A percentile compares a stretch with the other conserved stretches of the same genome.
phyloP scores from a whole-genome alignment of 2,329 filamentous ascomycete species.

The Neonectria coccinea region DNA sequence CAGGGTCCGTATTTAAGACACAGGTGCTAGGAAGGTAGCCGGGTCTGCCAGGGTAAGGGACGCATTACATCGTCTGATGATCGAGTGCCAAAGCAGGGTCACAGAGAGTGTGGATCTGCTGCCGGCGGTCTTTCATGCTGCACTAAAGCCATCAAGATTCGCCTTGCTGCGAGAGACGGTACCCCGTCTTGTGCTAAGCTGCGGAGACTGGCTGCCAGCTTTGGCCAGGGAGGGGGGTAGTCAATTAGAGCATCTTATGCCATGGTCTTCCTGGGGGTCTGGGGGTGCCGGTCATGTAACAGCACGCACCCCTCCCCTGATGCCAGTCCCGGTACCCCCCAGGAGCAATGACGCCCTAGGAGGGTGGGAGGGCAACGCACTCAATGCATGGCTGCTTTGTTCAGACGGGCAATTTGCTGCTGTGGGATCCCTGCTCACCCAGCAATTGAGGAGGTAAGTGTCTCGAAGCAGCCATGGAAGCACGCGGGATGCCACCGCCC shows the following conservation, averaged over 20 bases:
- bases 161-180: slow-evolving; percentile 40
- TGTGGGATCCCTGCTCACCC: slow-evolving; percentile 35
- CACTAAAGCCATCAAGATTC: slow-evolving; percentile 47
- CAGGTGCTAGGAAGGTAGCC: slow-evolving; percentile 43
- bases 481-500: slow-evolving; percentile 37
- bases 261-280: slow-evolving; percentile 53
- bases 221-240: slow-evolving; percentile 57
- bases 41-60: slow-evolving; percentile 41
- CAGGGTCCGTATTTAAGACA: slow-evolving; percentile 47
- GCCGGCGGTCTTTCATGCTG: slow-evolving; percentile 45
- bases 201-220: slow-evolving; percentile 52
- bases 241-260: slow-evolving; percentile 72
- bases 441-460: slow-evolving; percentile 36
- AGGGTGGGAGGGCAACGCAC: slow-evolving; percentile 38
- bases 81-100: slow-evolving; percentile 44
- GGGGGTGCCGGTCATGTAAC: slow-evolving; percentile 64
- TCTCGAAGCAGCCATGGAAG: slow-evolving; percentile 37
- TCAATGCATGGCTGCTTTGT: slow-evolving; percentile 37
- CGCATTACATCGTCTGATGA: slow-evolving; percentile 48
- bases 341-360: slow-evolving; percentile 35
- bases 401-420: slow-evolving; percentile 43
- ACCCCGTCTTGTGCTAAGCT: slow-evolving; percentile 42
- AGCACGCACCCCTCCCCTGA: slow-evolving; percentile 50
- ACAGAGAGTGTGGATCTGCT: slow-evolving; percentile 45
- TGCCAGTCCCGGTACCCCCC: slow-evolving; percentile 31